Conservation (phyloP, 345 rosid genomes). For the Schrenkiella parvula region DNA sequence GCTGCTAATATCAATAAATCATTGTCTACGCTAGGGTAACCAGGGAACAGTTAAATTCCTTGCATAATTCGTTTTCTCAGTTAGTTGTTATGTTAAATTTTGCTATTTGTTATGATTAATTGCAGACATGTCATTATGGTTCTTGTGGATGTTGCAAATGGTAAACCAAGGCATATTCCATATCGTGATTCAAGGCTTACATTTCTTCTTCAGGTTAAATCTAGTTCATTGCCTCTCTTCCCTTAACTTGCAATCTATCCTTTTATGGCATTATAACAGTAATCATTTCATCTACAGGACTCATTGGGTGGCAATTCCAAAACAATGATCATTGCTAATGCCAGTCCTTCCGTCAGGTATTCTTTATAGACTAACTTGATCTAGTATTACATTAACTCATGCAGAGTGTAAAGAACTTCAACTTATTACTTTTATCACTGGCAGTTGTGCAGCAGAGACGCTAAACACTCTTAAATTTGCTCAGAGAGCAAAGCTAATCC, state of each 20-base stretch:
- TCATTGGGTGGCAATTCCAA: constrained; percentile 98
- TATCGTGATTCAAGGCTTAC: constrained; percentile 96
- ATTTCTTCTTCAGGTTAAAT: constrained; percentile 90
- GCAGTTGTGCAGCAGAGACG: constrained; percentile 90
- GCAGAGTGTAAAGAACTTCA: neutral
- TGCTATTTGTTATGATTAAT: constrained; percentile 7
- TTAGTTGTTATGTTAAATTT: neutral
- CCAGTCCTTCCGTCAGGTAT: constrained; percentile 93
- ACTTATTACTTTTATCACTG: constrained; percentile 16
- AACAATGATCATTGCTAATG: constrained; percentile 97
- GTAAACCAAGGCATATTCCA: constrained; percentile 79
- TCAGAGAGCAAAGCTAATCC: constrained; percentile 94
- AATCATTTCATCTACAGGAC: constrained; percentile 52
- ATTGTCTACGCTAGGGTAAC: constrained; percentile 89
- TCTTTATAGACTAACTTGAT: constrained; percentile 19
- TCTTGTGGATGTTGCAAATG: constrained; percentile 85
- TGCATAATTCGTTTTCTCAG: constrained; percentile 7
- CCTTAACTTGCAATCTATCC: neutral
- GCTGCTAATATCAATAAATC: constrained; percentile 97
- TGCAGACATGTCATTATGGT: constrained; percentile 97
- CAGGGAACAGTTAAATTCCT: neutral
- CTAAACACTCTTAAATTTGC: constrained; percentile 92
- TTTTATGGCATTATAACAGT: constrained; percentile 19
- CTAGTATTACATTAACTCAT: constrained; percentile 3
- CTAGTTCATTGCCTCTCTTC: constrained; percentile 9